A percentile compares a stretch with the other conserved stretches of the same genome.
Evolutionary conservation across 371 early-diverging fungal genomes (phyloP).

Genomic region (Apophysomyces variabilis): DNA sequence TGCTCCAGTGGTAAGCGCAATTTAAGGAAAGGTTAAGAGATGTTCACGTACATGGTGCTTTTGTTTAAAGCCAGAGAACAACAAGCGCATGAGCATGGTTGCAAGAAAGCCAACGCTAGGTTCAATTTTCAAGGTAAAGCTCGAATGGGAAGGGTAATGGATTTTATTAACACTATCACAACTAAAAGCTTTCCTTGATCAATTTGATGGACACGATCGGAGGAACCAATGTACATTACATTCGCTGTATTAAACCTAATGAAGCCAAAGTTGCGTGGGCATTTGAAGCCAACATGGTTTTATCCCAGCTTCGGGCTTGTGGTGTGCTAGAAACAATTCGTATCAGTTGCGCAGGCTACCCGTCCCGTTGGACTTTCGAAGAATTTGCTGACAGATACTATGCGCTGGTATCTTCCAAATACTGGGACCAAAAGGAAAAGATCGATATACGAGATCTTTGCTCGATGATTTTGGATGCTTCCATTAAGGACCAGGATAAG

Average conservation of each 20-base stretch:
- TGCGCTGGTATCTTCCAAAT: conserved; percentile 73
- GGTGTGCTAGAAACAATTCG: conserved; percentile 99
- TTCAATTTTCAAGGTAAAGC: conserved; percentile 64
- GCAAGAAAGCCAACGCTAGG: conserved; percentile 86
- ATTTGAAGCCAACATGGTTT: conserved; percentile 92
- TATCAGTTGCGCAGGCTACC: conserved; percentile 98
- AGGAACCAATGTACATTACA: conserved; percentile 93
- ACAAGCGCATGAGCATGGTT: conserved; percentile 58
- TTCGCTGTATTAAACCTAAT: conserved; percentile 98
- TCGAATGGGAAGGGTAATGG: not conserved
- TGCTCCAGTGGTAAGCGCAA: conserved; percentile 31
- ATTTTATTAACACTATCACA: not conserved
- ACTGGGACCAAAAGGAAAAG: conserved; percentile 62
- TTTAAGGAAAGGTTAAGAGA: not conserved
- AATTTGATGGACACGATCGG: conserved; percentile 93
- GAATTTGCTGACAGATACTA: conserved; percentile 95
- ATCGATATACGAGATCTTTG: conserved; percentile 58
- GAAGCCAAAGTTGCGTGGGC: conserved; percentile 86
- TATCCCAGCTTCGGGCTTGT: conserved; percentile 97
- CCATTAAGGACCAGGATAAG: conserved; percentile 80
- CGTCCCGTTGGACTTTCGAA: conserved; percentile 86
- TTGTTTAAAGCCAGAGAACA: conserved; percentile 24
- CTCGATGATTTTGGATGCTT: conserved; percentile 66
- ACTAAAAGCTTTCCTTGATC: conserved; percentile 71
- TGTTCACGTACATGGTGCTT: not conserved